phyloP scores from a whole-genome alignment of 495 filamentous ascomycete species.

The Evernia prunastri region DNA sequence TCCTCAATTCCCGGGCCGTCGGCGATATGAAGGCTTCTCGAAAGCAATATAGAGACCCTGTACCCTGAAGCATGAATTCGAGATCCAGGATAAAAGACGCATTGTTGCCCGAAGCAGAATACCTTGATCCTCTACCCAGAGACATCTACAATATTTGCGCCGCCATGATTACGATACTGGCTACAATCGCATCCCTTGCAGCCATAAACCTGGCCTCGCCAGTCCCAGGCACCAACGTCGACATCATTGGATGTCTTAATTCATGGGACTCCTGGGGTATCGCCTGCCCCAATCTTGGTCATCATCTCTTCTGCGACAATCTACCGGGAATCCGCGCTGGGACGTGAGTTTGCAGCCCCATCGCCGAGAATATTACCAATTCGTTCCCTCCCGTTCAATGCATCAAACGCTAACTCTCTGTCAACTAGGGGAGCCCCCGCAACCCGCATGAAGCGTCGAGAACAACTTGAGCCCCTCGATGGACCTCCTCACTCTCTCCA shows the following conservation, averaged over 20 bases:
- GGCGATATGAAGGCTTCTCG: not conserved
- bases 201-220: not conserved
- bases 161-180: not conserved
- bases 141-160: not conserved
- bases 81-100: not conserved
- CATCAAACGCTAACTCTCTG: not conserved
- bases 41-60: not conserved
- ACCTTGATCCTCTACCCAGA: not conserved
- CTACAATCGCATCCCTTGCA: not conserved
- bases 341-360: not conserved
- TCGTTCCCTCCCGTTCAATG: not conserved
- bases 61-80: not conserved
- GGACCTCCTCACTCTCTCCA: not conserved
- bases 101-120: not conserved
- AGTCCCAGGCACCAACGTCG: not conserved
- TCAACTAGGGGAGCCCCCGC: not conserved
- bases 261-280: not conserved
- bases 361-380: not conserved
- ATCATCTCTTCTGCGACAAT: slow-evolving; percentile 6
- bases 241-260: not conserved
- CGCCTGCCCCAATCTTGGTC: not conserved
- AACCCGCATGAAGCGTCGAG: not conserved
- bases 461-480: not conserved
- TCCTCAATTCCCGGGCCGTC: too few species aligned
- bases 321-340: slow-evolving; percentile 6